These are phyloP conservation scores for Apiotrichum porosum DNA, from an alignment of 1,284 basidiomycete species.

Conservation along the genomic window DNA sequence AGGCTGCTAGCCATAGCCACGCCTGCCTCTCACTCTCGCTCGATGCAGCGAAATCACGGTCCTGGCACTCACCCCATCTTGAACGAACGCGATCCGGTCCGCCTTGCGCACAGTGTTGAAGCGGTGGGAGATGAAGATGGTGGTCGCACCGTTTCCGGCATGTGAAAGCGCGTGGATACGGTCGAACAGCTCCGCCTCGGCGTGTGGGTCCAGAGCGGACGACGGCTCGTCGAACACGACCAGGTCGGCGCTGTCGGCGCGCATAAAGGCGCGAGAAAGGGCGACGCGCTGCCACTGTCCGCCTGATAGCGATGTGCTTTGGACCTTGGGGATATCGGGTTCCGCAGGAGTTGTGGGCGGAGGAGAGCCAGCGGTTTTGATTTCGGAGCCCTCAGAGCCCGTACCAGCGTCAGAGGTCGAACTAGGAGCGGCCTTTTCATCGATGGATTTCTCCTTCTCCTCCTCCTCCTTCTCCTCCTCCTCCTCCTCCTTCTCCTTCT, in stretches of 20 bases:
- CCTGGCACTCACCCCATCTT: conserved; percentile 60
- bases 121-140: conserved; percentile 77
- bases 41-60: too few relatives aligned
- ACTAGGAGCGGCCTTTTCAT: not conserved
- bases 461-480: not conserved
- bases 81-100: conserved; percentile 67
- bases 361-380: too few relatives aligned
- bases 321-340: not conserved
- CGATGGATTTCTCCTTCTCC: not conserved
- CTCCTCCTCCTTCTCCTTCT: not conserved
- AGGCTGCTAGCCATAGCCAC: too few relatives aligned
- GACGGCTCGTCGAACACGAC: conserved; percentile 62
- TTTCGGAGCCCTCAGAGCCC: not conserved
- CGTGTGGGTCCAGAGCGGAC: conserved; percentile 68
- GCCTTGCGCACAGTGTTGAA: conserved; percentile 45
- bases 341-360: too few relatives aligned
- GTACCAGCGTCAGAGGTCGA: not conserved
- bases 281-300: conserved; percentile 77
- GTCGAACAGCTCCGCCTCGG: conserved; percentile 68
- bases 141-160: conserved; percentile 53
- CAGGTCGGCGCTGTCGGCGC: conserved; percentile 68
- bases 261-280: conserved; percentile 74
- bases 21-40: too few relatives aligned
- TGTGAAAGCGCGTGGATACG: conserved; percentile 28
- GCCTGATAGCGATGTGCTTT: conserved; percentile 15